Evolutionary conservation across 345 rosid species (phyloP).

Genomic region (Dovyalis caffra): DNA sequence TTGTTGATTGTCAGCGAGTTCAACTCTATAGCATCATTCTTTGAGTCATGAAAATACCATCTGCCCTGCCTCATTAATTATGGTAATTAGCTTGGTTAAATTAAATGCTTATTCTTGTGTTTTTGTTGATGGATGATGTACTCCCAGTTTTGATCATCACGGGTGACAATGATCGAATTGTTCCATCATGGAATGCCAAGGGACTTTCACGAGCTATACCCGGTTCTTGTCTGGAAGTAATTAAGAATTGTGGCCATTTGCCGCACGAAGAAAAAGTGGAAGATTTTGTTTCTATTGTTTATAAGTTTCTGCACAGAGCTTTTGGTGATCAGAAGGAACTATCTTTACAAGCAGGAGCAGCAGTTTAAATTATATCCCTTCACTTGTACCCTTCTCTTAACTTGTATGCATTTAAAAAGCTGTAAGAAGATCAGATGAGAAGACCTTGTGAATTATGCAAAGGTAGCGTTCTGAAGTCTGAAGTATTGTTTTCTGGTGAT

Average conservation of each 20-base stretch:
- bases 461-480: not conserved
- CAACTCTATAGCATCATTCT: not conserved
- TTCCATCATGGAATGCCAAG: constrained; percentile 89
- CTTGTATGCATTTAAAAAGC: not conserved
- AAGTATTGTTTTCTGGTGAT: not conserved
- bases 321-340: constrained; percentile 40
- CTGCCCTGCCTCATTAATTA: not conserved
- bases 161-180: constrained; percentile 77
- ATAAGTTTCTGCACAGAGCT: constrained; percentile 58
- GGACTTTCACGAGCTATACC: constrained; percentile 69
- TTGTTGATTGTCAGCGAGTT: not conserved
- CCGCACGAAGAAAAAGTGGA: constrained; percentile 88
- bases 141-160: constrained; percentile 66
- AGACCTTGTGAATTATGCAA: no score
- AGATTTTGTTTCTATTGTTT: constrained; percentile 65
- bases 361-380: not conserved
- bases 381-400: not conserved
- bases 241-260: constrained; percentile 81
- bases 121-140: constrained; percentile 7
- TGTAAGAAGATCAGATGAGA: not conserved
- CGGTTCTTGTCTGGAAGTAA: constrained; percentile 58
- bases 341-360: constrained; percentile 21
- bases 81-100: not conserved
- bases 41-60: not conserved
- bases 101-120: constrained; percentile 10